phyloP scores from a whole-genome alignment of 805 yeast genomes.

The Debaryomyces tyrocola region DNA sequence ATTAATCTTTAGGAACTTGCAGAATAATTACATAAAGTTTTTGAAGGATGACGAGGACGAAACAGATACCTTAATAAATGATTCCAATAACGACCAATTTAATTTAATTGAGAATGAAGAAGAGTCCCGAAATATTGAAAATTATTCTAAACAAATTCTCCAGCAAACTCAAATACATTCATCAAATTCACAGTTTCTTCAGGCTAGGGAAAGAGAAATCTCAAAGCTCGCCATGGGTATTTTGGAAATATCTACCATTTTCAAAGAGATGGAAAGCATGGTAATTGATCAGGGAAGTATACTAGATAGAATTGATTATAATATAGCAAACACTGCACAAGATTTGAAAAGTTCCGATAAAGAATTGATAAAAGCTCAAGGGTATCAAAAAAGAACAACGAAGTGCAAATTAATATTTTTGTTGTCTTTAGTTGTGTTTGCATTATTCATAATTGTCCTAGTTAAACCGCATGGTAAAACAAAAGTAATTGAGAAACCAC shows the following conservation, averaged over 20 bases:
- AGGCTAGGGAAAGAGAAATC: constrained; percentile 86
- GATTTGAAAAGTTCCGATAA: constrained; percentile 76
- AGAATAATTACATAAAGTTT: constrained; percentile 83
- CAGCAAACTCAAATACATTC: constrained; percentile 23
- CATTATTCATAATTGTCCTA: constrained; percentile 67
- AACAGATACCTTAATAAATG: constrained; percentile 22
- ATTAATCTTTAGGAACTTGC: constrained; percentile 78
- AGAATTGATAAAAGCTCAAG: constrained; percentile 73
- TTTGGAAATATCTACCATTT: constrained; percentile 87
- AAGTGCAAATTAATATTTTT: constrained; percentile 87
- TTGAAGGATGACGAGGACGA: constrained; percentile 78
- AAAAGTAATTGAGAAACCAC: constrained; percentile 27
- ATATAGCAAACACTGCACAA: constrained; percentile 74
- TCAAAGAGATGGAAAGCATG: constrained; percentile 87
- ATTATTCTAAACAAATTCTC: constrained; percentile 35
- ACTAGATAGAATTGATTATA: constrained; percentile 91
- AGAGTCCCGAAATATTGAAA: constrained; percentile 35
- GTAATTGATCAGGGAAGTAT: constrained; percentile 95
- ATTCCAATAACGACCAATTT: constrained; percentile 3
- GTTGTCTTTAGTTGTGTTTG: constrained; percentile 66
- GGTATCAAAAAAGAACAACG: constrained; percentile 83
- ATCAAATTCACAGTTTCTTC: constrained; percentile 34
- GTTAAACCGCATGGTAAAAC: constrained; percentile 54
- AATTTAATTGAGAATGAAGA: constrained; percentile 25
- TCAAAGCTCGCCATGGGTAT: constrained; percentile 92